Evolutionary conservation across 257 asterid genomes (phyloP).

Genomic region (Anisodus acutangulus): DNA sequence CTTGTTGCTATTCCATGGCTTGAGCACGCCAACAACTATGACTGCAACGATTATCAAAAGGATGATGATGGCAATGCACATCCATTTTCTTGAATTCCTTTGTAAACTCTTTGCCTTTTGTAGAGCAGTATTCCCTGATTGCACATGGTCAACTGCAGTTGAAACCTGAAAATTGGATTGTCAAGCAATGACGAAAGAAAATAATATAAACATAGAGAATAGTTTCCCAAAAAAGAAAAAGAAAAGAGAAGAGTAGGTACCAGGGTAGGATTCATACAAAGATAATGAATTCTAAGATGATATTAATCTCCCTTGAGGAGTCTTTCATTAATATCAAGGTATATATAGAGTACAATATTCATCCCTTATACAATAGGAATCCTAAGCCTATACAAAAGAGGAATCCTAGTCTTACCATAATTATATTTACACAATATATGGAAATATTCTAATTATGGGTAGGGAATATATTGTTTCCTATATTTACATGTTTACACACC

Average conservation of each 20-base stretch:
- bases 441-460: no score
- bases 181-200: background rate
- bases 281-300: background rate
- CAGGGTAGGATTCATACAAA: background rate
- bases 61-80: slow-evolving; percentile 82
- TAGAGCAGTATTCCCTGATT: slow-evolving; percentile 83
- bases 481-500: no score
- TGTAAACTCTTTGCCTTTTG: slow-evolving; percentile 85
- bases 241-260: background rate
- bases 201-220: background rate
- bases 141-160: slow-evolving; percentile 91
- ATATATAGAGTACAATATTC: no score
- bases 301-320: no score
- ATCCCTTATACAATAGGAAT: no score
- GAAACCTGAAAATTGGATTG: slow-evolving; percentile 64
- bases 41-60: slow-evolving; percentile 75
- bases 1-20: slow-evolving; percentile 84
- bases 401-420: no score
- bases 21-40: slow-evolving; percentile 85
- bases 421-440: no score
- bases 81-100: slow-evolving; percentile 86
- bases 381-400: no score
- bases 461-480: no score
- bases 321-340: no score
- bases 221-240: background rate